Evolutionary conservation across 495 filamentous ascomycete genomes (phyloP).

Genomic region (Penicillium salamii): DNA sequence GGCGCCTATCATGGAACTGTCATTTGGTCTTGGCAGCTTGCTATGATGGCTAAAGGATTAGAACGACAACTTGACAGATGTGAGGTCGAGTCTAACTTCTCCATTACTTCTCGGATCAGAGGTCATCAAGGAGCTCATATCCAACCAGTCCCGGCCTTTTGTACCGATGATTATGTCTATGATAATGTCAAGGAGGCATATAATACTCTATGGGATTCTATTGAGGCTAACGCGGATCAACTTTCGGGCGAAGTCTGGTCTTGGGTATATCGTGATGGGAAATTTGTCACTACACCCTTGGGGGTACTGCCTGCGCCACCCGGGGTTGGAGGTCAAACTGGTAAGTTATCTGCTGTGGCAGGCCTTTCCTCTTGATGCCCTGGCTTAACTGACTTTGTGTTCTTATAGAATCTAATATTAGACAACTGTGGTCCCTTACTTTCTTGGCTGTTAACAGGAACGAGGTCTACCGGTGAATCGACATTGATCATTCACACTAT

Average conservation of each 20-base stretch:
- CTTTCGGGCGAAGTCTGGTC: constrained; percentile 62
- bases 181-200: constrained; percentile 54
- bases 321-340: constrained; percentile 36
- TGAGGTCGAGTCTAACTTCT: constrained; percentile 17
- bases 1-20: constrained; percentile 64
- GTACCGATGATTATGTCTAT: constrained; percentile 42
- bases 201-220: constrained; percentile 57
- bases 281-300: constrained; percentile 50
- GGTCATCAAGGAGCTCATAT: background rate
- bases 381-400: background rate
- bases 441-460: background rate
- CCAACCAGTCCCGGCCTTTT: constrained; percentile 41
- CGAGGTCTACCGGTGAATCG: background rate
- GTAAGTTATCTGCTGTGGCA: constrained; percentile 11
- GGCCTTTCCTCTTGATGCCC: background rate
- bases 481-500: too few species aligned
- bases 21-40: constrained; percentile 63
- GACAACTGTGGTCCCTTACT: background rate
- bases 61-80: constrained; percentile 48
- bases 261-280: constrained; percentile 50
- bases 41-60: constrained; percentile 62
- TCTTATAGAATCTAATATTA: background rate
- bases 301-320: constrained; percentile 51
- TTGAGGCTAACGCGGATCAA: constrained; percentile 51
- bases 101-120: background rate